Base-by-base conservation (phyloP, 2,329 filamentous ascomycete species). In the Exophiala oligosperma region DNA sequence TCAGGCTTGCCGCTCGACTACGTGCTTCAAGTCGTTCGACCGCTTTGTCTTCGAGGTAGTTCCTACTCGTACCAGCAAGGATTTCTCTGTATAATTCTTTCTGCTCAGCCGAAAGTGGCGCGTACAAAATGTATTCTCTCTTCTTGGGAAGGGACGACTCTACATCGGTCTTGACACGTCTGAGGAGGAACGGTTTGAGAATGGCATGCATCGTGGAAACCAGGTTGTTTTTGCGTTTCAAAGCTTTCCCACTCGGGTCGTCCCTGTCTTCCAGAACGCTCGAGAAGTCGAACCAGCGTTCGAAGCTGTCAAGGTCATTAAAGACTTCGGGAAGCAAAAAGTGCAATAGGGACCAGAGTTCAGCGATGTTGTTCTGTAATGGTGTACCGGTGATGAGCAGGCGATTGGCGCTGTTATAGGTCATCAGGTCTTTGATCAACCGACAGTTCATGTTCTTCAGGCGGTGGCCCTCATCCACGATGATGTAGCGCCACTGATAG, bases 381-480 rank as follows among this genome's bases (percentile, higher is more conserved):
- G 94, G 94, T 0, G 94, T 99, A 7, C 94, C 94, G 0, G 94
- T 97, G 35, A 99, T 96, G 1, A 99, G 81, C 0, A 99, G 81
- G 56, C 94, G 84, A 41, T 95, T 97, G 0, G 92, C 91, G 0
- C 93, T 97, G 24, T 88, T 87, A 69, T 97, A 97, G 0, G 89
- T 88, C 63, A 94, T 86, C 0, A 99, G 77, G 65, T 96, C 91
- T 49, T 91, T 88, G 63, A 97, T 96, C 0, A 99, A 80, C 57
- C 91, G 90, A 29, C 93, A 95, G 50, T 97, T 92, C 62, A 96
- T 88, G 64, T 99, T 99, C 77, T 99, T 99, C 81, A 99, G 87
- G 1, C 94, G 88, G 71, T 99, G 94, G 0, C 94, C 94, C 75
- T 99, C 94, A 66, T 99, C 93, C 86, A 99, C 96, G 65, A 99